phyloP scores from a whole-genome alignment of 257 asterid genomes.

The Lantana camara region DNA sequence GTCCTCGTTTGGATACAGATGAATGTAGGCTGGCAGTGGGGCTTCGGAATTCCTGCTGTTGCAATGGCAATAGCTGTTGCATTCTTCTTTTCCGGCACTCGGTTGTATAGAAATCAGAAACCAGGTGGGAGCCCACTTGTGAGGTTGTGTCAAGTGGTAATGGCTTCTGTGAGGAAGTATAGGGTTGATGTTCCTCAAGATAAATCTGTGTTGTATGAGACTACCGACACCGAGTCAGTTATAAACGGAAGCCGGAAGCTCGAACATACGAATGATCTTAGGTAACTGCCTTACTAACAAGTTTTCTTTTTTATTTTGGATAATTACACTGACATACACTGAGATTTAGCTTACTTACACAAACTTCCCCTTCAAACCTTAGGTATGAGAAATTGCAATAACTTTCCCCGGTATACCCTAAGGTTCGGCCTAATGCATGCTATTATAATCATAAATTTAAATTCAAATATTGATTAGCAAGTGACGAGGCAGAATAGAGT shows the following conservation, averaged over 20 bases:
- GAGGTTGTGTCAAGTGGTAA: constrained; percentile 62
- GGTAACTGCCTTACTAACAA: constrained; percentile 23
- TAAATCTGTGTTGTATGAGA: constrained; percentile 48
- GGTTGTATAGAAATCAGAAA: constrained; percentile 59
- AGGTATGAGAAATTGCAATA: too few species aligned
- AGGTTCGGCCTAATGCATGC: too few species aligned
- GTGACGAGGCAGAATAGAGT: too few species aligned
- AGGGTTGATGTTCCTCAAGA: constrained; percentile 48
- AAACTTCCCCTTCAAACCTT: too few species aligned
- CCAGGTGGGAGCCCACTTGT: constrained; percentile 84
- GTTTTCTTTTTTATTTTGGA: too few species aligned
- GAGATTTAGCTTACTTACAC: too few species aligned
- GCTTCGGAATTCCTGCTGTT: constrained; percentile 66
- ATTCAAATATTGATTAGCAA: too few species aligned
- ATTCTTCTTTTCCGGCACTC: constrained; percentile 67
- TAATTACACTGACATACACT: too few species aligned
- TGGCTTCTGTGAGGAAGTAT: constrained; percentile 58
- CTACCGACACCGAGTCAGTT: constrained; percentile 45
- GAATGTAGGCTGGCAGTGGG: constrained; percentile 75
- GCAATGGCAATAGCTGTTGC: constrained; percentile 62
- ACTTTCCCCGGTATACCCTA: too few species aligned
- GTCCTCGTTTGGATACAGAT: constrained; percentile 62
- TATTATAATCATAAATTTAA: too few species aligned
- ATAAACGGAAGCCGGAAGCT: constrained; percentile 64
- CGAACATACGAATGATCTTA: constrained; percentile 47